These are phyloP conservation scores for Pharnaceum exiguum DNA, from an alignment of 148 eudicot species.

Conservation along the genomic window DNA sequence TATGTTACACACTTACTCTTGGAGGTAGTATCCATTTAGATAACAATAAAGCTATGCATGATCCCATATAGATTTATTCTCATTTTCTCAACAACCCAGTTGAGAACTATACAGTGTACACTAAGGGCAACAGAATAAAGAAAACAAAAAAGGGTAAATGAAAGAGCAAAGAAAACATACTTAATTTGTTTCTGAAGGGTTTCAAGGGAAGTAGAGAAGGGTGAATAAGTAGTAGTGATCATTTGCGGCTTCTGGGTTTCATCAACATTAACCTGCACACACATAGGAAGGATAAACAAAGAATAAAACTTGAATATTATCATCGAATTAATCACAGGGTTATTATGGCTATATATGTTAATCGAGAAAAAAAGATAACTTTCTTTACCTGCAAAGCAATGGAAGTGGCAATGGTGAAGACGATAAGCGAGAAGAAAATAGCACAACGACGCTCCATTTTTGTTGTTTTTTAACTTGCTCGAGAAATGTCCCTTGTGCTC, in stretches of 20 bases:
- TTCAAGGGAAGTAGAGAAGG: constrained; percentile 50
- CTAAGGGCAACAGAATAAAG: neutral
- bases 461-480: no score
- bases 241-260: constrained; percentile 13
- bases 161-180: constrained; percentile 20
- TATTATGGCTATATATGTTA: neutral
- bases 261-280: constrained; percentile 7
- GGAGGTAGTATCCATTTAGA: no score
- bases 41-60: no score
- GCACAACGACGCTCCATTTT: constrained; percentile 11
- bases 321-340: no score
- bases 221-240: constrained; percentile 18
- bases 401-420: neutral
- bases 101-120: neutral
- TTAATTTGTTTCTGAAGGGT: constrained; percentile 56
- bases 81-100: neutral
- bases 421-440: constrained; percentile 6
- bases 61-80: no score
- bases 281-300: neutral
- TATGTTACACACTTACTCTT: no score
- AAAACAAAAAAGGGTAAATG: neutral
- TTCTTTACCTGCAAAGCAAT: constrained; percentile 9
- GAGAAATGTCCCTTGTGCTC: no score
- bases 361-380: neutral
- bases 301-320: neutral